A percentile compares a stretch with the other conserved stretches of the same genome.
Conservation (phyloP, 2,329 filamentous ascomycete genomes). For the Botrytis paeoniae region DNA sequence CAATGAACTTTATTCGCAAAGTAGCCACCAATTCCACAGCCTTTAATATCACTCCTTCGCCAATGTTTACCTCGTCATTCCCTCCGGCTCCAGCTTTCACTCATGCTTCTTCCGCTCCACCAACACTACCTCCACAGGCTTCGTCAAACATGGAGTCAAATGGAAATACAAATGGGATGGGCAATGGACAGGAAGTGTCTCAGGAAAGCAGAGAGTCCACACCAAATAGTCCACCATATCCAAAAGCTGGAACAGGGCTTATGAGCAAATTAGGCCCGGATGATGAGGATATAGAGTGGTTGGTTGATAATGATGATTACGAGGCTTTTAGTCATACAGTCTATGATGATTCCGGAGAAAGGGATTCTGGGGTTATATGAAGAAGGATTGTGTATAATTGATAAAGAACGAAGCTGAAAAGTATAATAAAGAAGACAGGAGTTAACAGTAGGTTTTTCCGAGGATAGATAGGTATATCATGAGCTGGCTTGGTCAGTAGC, state of each 20-base stretch:
- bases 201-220: conserved; percentile 48
- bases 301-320: conserved; percentile 53
- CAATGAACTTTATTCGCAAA: conserved; percentile 43
- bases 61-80: conserved; percentile 38
- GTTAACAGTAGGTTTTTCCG: not conserved
- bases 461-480: not conserved
- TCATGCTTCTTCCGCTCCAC: conserved; percentile 39
- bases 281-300: conserved; percentile 57
- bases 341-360: conserved; percentile 32
- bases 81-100: conserved; percentile 57
- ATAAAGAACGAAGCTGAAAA: not conserved
- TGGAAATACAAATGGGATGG: conserved; percentile 28
- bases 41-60: conserved; percentile 8
- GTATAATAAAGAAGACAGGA: too few species aligned
- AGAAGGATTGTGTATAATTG: not conserved
- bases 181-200: conserved; percentile 21
- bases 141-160: not conserved
- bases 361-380: conserved; percentile 10
- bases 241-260: conserved; percentile 60
- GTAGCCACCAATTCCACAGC: conserved; percentile 27
- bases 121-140: conserved; percentile 26
- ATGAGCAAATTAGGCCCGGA: conserved; percentile 51
- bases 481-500: not conserved
- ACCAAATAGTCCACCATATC: conserved; percentile 58
- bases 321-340: conserved; percentile 38